Conservation (phyloP, 2,329 filamentous ascomycete genomes). For the Fusarium nurragi region DNA sequence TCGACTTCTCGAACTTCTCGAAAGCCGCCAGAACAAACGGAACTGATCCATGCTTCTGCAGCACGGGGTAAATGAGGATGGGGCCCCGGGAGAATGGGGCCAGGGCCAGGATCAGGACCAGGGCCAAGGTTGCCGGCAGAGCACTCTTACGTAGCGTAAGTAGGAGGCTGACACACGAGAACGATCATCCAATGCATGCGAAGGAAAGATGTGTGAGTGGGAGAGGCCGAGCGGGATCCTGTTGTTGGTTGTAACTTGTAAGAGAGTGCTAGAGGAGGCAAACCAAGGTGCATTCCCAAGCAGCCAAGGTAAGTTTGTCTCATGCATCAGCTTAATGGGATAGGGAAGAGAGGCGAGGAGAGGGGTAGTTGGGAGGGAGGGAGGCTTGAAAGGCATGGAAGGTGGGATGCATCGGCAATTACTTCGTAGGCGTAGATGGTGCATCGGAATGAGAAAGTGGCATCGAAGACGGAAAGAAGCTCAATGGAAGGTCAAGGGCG, state of each 20-base stretch:
- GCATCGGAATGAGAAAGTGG: constrained; percentile 31
- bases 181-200: background rate
- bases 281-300: background rate
- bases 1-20: constrained; percentile 39
- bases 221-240: constrained; percentile 11
- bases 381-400: constrained; percentile 24
- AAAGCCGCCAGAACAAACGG: constrained; percentile 43
- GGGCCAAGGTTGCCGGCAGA: constrained; percentile 12
- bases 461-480: constrained; percentile 30
- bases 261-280: background rate
- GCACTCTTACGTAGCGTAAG: constrained; percentile 16
- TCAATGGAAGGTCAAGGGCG: constrained; percentile 35
- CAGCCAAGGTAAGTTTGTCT: constrained; percentile 1
- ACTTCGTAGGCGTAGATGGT: too few species aligned
- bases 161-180: constrained; percentile 8
- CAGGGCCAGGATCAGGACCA: constrained; percentile 17
- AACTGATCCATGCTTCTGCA: constrained; percentile 36
- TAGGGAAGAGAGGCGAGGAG: background rate
- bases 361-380: constrained; percentile 1
- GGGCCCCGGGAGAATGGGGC: constrained; percentile 35
- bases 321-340: background rate
- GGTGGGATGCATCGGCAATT: too few species aligned
- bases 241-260: background rate
- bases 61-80: constrained; percentile 40
- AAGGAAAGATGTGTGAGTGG: background rate